A percentile compares a stretch with the other conserved stretches of the same genome.
Evolutionary conservation across 257 asterid genomes (phyloP).

Genomic region (Craterostigma plantagineum): DNA sequence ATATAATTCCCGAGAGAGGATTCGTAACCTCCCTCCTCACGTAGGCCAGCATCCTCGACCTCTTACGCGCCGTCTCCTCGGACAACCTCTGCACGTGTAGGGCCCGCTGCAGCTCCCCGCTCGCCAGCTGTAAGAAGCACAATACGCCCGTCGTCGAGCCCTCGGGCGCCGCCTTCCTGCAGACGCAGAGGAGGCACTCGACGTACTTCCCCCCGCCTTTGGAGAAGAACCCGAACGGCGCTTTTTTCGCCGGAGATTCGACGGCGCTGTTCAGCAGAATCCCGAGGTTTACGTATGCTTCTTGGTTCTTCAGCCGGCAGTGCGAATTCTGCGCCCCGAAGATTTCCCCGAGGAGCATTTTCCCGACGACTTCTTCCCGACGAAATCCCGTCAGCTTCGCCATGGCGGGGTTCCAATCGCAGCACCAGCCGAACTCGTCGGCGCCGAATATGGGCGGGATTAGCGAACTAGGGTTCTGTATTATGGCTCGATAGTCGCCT

Average conservation of each 20-base stretch:
- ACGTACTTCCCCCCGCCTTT: conserved; percentile 57
- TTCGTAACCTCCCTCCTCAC: conserved; percentile 63
- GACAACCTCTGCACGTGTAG: conserved; percentile 71
- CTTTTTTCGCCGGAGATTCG: conserved; percentile 54
- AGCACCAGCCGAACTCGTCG: conserved; percentile 92
- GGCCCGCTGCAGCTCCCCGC: conserved; percentile 87
- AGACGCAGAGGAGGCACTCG: conserved; percentile 65
- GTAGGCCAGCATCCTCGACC: conserved; percentile 48
- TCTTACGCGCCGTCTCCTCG: conserved; percentile 64
- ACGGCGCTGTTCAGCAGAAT: conserved; percentile 58
- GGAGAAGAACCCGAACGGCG: conserved; percentile 54
- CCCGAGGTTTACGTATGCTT: conserved; percentile 63
- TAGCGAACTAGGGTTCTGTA: conserved; percentile 72
- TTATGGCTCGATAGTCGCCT: conserved; percentile 77
- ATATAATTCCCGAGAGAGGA: conserved; percentile 82
- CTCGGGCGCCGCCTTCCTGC: conserved; percentile 56
- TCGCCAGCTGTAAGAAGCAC: conserved; percentile 87
- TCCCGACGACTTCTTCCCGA: conserved; percentile 56
- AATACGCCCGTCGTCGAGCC: conserved; percentile 70
- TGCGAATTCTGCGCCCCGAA: conserved; percentile 46
- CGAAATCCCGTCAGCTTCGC: conserved; percentile 58
- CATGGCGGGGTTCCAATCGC: conserved; percentile 97
- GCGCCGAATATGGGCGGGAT: conserved; percentile 91
- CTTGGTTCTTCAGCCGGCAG: conserved; percentile 75
- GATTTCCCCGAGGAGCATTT: conserved; percentile 85